phyloP scores from a whole-genome alignment of 345 rosid species.

The Carallia brachiata region DNA sequence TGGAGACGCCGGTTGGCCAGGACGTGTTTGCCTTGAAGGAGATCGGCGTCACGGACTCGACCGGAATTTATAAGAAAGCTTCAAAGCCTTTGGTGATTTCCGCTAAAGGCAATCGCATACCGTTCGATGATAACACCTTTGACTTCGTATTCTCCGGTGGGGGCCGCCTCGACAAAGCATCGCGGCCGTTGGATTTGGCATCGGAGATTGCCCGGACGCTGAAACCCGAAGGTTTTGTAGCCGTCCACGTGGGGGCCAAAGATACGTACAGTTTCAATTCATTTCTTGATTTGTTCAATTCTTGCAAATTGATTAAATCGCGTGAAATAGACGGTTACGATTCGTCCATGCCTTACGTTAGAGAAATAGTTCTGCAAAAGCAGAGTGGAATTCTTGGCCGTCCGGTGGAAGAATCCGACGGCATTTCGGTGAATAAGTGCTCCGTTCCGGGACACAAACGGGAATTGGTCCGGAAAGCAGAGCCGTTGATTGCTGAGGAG shows the following conservation, averaged over 20 bases:
- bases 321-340: slow-evolving; percentile 65
- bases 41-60: slow-evolving; percentile 63
- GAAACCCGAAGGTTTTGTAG: slow-evolving; percentile 83
- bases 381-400: slow-evolving; percentile 22
- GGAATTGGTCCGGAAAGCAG: slow-evolving; percentile 62
- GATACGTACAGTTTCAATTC: slow-evolving; percentile 97
- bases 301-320: slow-evolving; percentile 60
- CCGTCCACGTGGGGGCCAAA: slow-evolving; percentile 74
- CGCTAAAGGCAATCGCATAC: slow-evolving; percentile 52
- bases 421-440: slow-evolving; percentile 43
- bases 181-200: slow-evolving; percentile 63
- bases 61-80: slow-evolving; percentile 76
- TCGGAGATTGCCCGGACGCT: slow-evolving; percentile 72
- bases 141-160: slow-evolving; percentile 88
- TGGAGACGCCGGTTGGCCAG: slow-evolving; percentile 64
- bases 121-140: slow-evolving; percentile 52
- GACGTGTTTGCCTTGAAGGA: slow-evolving; percentile 81
- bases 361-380: slow-evolving; percentile 68
- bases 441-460: slow-evolving; percentile 58
- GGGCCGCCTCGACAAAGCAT: slow-evolving; percentile 51
- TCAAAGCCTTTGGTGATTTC: slow-evolving; percentile 69
- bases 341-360: slow-evolving; percentile 57
- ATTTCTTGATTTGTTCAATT: slow-evolving; percentile 88
- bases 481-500: slow-evolving; percentile 70
- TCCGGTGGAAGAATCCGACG: slow-evolving; percentile 33